Evolutionary conservation across 78 protist species (phyloP), one percentile per base, ranked within the genome.

Genomic region (Dictyostelium firmibasis): DNA sequence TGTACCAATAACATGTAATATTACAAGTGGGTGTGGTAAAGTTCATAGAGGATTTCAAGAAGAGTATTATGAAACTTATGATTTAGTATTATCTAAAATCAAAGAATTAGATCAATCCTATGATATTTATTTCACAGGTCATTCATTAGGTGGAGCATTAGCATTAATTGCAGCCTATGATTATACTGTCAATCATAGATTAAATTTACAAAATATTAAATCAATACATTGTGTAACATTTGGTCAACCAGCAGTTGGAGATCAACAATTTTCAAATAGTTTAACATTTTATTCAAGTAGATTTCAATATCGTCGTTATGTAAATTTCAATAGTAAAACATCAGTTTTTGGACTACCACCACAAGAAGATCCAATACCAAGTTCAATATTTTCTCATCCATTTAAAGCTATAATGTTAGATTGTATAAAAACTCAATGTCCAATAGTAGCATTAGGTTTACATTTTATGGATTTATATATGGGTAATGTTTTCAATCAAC

Each of bases 81-180:
- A 74, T 31, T 5, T 14, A 13, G 3, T 85, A 29, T 33, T 20
- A 1, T 25, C 18, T 1, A 31, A 27, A 8, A 23, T 85, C 0
- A 25, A 47, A 23, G 0, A 2, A 3, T 16, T 85, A 0, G 84
- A 43, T 36, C n/a, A 53, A 23, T 53, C 20, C 0, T 85, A 75
- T 85, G 92, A 85, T 35, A 20, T 85, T 9, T 85, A 85, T 36
- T 31, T 85, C 18, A 85, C 92, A 0, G 92, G 92, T n/a, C 84
- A 85, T 23, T 75, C 84, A 23, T n/a, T 85, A 2, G 92, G 92
- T 36, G 84, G 84, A 8, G 41, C 77, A 6, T 23, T 83, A 0
- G 83, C 92, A n/a, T 11, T 85, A 1, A 14, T 75, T 0, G 72
- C 53, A 0, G n/a, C 60, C 0, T 5, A 13, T 20, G 92, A 72